Evolutionary conservation across 2,329 filamentous ascomycete genomes (phyloP).

Genomic region (Colletotrichum gloeosporioides): DNA sequence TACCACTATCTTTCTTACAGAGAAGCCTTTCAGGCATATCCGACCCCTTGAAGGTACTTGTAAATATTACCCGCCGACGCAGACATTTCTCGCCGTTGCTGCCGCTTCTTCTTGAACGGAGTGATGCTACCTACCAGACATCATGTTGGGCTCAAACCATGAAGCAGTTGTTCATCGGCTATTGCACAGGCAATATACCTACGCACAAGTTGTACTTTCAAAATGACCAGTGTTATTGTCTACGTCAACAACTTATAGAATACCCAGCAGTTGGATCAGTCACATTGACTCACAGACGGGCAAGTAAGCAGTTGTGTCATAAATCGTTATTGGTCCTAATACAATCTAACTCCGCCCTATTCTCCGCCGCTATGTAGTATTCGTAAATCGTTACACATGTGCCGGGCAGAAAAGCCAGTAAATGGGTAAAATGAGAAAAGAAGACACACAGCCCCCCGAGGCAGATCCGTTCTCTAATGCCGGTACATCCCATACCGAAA

Average conservation of each 20-base stretch:
- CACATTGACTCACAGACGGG: neutral
- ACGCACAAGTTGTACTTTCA: rapidly evolving
- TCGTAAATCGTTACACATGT: conserved; percentile 23
- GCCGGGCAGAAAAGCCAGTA: conserved; percentile 4
- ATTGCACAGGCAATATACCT: neutral
- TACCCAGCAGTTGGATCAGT: neutral
- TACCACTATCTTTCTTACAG: rapidly evolving
- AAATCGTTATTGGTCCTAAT: conserved; percentile 20
- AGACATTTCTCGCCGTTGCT: neutral
- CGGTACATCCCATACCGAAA: neutral
- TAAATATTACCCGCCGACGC: neutral
- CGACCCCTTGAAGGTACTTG: neutral
- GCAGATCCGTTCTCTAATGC: conserved; percentile 16
- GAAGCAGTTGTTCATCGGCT: neutral
- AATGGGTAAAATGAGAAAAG: neutral
- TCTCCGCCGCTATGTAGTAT: conserved; percentile 20
- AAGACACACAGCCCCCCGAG: neutral
- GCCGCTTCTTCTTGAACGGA: neutral
- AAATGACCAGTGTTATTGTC: neutral
- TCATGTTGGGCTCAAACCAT: too few species aligned
- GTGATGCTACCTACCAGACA: too few species aligned
- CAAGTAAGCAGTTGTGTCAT: neutral
- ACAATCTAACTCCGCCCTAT: conserved; percentile 17
- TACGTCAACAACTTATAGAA: neutral
- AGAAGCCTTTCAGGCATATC: neutral